phyloP scores from a whole-genome alignment of 352 stramenopile genomes.

The Phytophthora chlamydospora region DNA sequence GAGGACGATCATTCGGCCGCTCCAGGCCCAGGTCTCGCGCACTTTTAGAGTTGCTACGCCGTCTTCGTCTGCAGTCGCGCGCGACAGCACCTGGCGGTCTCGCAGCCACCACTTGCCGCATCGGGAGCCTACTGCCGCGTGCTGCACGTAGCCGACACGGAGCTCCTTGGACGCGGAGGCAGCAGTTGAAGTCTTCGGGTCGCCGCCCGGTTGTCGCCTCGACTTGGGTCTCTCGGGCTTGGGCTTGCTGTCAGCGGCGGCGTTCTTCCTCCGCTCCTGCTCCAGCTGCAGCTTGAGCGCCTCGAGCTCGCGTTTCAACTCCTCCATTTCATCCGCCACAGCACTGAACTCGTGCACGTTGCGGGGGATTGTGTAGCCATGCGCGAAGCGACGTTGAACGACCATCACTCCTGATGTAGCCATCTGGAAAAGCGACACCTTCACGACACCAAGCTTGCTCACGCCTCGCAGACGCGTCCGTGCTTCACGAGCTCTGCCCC shows the following conservation, averaged over 20 bases:
- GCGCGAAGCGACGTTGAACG: constrained; percentile 55
- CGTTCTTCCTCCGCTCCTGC: constrained; percentile 46
- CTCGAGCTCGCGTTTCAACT: constrained; percentile 63
- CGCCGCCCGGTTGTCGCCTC: constrained; percentile 2
- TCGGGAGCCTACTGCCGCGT: constrained; percentile 48
- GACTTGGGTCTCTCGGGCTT: constrained; percentile 11
- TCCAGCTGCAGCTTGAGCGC: constrained; percentile 55
- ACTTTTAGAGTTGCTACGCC: constrained; percentile 54
- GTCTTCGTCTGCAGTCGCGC: constrained; percentile 37
- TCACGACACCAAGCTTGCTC: too few relatives aligned
- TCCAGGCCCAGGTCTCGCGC: constrained; percentile 70
- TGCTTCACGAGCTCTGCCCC: too few relatives aligned
- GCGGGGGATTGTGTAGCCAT: constrained; percentile 35
- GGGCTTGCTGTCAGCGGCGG: not conserved
- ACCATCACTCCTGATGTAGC: constrained; percentile 41
- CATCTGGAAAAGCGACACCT: too few relatives aligned
- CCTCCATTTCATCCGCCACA: constrained; percentile 52
- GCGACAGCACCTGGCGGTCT: constrained; percentile 61
- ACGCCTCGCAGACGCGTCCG: not conserved
- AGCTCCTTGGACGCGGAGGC: constrained; percentile 5
- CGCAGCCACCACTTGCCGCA: constrained; percentile 75
- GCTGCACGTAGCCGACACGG: constrained; percentile 32
- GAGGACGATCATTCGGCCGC: constrained; percentile 57
- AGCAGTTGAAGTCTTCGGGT: constrained; percentile 12
- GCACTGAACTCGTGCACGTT: constrained; percentile 15